Evolutionary conservation across 2,329 filamentous ascomycete species (phyloP), one percentile per base, ranked within the genome.

Genomic region (Blastomyces gilchristii): DNA sequence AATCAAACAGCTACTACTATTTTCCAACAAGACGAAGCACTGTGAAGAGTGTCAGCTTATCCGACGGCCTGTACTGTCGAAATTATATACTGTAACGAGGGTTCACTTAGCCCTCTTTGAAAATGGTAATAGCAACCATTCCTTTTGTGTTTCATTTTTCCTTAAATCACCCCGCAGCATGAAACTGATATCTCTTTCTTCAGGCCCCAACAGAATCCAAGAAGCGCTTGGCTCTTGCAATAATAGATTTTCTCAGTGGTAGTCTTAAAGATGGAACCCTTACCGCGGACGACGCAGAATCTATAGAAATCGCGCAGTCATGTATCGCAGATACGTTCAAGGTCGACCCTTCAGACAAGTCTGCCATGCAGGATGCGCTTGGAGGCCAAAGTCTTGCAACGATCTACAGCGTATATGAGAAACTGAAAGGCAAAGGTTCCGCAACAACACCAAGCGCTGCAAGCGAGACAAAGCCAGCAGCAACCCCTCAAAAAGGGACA

Each of bases 331-430:
- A 97, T 75, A 88, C 89, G 69, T 99, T 97, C 85, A 91, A 95
- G 77, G 89, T 99, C 71, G 91, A 97, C 78, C 85, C 90, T n/a
- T 79, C 82, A 66, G 87, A 96, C 77, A 81, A 85, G 71, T 80
- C 83, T 62, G 87, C 90, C 70, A 81, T 93, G 70, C 80, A 85
- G 68, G 85, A 89, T 69, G 91, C 92, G 69, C 81, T 96, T 68
- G 92, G 91, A 72, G 84, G 87, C 67, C 91, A 97, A 80, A 92
- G 87, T 74, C 87, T 99, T 65, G 83, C 91, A 65, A 87, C 88
- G 76, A 95, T 99, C 79, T 99, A 95, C 82, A 86, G 86, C 73
- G 91, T 97, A 68, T 97, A 97, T 79, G 94, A 99, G 80, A 96
- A 95, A 79, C 84, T 97, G 68, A 92, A 92, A 80, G 83, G 84